Conservation (phyloP, 2,329 filamentous ascomycete genomes). For the Aureobasidium pullulans region DNA sequence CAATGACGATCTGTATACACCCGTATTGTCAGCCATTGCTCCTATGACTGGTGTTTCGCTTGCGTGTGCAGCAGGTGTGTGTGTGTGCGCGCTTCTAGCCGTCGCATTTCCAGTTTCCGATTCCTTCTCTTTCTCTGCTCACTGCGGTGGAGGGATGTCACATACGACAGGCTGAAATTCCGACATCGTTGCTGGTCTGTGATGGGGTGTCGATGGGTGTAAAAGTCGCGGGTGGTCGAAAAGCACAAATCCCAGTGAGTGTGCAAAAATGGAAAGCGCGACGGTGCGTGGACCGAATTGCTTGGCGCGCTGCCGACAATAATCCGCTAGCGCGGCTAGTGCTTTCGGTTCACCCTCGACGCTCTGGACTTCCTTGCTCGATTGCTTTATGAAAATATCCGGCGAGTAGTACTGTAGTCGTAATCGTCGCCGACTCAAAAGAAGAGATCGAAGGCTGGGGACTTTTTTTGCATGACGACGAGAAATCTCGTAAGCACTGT, state of each 20-base stretch:
- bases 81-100: not conserved
- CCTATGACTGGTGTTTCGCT: conserved; percentile 1
- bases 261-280: conserved; percentile 2
- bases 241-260: not conserved
- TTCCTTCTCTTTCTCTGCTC: conserved; percentile 5
- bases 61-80: not conserved
- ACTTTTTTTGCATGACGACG: no score
- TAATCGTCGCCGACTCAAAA: no score
- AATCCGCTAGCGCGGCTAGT: not conserved
- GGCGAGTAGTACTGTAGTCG: no score
- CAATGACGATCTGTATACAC: conserved; percentile 75
- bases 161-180: conserved; percentile 57
- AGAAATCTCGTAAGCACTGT: no score
- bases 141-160: conserved; percentile 21
- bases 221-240: conserved; percentile 3
- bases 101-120: not conserved
- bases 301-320: not conserved
- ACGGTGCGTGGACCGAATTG: not conserved
- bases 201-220: not conserved
- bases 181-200: conserved; percentile 47
- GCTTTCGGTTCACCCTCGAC: not conserved
- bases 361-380: not conserved
- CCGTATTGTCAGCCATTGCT: conserved; percentile 14
- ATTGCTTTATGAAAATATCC: no score
- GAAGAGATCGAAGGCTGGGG: no score